Evolutionary conservation across 108 stramenopile genomes (phyloP).

Genomic region (Nannochloropsis gaditana): DNA sequence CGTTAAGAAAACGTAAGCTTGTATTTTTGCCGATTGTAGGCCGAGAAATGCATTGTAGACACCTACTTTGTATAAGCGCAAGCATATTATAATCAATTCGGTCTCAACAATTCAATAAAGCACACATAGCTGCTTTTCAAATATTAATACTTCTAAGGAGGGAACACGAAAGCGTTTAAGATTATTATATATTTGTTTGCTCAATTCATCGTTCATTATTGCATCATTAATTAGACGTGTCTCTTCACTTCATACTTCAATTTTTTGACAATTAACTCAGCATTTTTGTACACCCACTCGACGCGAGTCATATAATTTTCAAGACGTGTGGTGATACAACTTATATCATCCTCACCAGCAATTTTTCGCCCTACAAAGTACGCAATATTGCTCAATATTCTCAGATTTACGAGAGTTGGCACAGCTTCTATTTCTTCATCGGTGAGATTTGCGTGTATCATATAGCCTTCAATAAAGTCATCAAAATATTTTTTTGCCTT

Average conservation of each 20-base stretch:
- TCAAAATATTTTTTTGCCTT: constrained; percentile 22
- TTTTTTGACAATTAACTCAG: constrained; percentile 5
- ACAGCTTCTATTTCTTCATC: constrained; percentile 16
- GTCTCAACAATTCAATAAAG: too few species aligned
- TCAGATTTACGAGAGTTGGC: constrained; percentile 22
- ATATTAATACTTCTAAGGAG: neutral
- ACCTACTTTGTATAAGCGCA: too few species aligned
- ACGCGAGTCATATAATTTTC: constrained; percentile 23
- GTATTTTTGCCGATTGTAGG: too few species aligned
- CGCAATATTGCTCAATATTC: constrained; percentile 31
- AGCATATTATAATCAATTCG: too few species aligned
- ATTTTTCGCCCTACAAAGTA: constrained; percentile 35
- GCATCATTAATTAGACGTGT: neutral
- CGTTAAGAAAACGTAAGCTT: too few species aligned
- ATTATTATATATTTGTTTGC: too few species aligned
- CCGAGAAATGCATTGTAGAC: too few species aligned
- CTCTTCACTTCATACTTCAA: neutral
- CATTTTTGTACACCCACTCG: constrained; percentile 25
- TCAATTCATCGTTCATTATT: too few species aligned
- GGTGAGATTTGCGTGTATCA: neutral
- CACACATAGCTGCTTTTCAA: too few species aligned
- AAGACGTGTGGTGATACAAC: constrained; percentile 14
- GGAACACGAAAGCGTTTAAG: neutral
- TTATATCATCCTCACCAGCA: constrained; percentile 27
- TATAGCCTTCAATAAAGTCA: constrained; percentile 34